Conservation (phyloP, 495 filamentous ascomycete species). For the Tuber borchii region DNA sequence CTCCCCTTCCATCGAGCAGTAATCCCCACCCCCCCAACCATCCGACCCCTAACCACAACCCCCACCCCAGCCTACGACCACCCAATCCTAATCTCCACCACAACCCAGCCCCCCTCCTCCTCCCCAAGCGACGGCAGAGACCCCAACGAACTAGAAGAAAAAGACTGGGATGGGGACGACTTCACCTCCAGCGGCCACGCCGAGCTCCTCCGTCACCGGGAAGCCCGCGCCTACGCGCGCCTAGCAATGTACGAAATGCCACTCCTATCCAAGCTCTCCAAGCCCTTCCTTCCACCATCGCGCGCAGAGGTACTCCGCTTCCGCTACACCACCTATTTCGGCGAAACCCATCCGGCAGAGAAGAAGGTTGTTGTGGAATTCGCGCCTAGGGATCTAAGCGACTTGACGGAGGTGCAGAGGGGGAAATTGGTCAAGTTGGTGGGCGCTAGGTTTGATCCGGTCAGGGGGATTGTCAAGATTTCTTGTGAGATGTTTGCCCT, state of each 20-base stretch:
- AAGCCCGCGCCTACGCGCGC: conserved; percentile 79
- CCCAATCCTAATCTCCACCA: not conserved
- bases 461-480: conserved; percentile 77
- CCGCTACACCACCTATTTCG: conserved; percentile 95
- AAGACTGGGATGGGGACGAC: conserved; percentile 59
- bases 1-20: not conserved
- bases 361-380: conserved; percentile 93
- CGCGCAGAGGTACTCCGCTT: conserved; percentile 68
- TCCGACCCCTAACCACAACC: not conserved
- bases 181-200: conserved; percentile 72
- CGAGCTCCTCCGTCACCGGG: conserved; percentile 82
- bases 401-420: conserved; percentile 60
- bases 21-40: not conserved
- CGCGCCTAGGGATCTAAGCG: conserved; percentile 56
- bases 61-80: not conserved
- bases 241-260: conserved; percentile 96
- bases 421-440: conserved; percentile 80
- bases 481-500: conserved; percentile 81
- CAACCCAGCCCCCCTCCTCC: no score
- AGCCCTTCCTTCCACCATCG: conserved; percentile 68
- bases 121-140: conserved; percentile 8
- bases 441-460: conserved; percentile 84
- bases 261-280: conserved; percentile 70
- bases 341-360: conserved; percentile 84
- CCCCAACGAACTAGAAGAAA: conserved; percentile 18